Evolutionary conservation across 441 rosid genomes (phyloP).

Genomic region (Pelargonium exstipulatum): DNA sequence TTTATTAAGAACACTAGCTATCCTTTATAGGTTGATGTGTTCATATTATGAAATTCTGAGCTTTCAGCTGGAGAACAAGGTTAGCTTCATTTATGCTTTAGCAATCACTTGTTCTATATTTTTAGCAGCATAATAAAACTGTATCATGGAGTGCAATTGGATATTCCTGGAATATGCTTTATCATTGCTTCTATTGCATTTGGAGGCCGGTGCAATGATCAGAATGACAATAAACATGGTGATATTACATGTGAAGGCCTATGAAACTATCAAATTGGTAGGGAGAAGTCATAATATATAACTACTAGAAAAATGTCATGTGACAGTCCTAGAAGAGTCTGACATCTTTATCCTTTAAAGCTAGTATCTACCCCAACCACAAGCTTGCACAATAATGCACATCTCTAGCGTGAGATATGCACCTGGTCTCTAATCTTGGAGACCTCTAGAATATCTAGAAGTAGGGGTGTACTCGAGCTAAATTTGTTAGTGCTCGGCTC

Average conservation of each 20-base stretch:
- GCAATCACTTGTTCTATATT: neutral
- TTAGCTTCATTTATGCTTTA: constrained; percentile 22
- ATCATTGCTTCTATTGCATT: constrained; percentile 8
- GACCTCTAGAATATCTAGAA: neutral
- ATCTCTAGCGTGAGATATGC: constrained; percentile 3
- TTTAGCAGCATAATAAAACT: neutral
- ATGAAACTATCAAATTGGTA: neutral
- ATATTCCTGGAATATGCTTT: neutral
- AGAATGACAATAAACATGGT: neutral
- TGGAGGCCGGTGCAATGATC: constrained; percentile 6
- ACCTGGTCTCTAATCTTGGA: neutral
- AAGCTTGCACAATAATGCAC: neutral
- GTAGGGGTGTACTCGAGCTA: too few relatives aligned
- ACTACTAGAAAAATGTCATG: neutral
- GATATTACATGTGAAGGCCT: neutral
- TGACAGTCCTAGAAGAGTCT: neutral
- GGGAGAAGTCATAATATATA: constrained; percentile 6
- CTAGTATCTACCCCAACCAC: neutral
- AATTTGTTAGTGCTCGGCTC: too few relatives aligned
- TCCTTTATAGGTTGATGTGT: constrained; percentile 75
- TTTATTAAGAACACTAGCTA: constrained; percentile 79
- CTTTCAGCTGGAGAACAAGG: constrained; percentile 62
- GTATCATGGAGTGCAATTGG: neutral
- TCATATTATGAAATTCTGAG: constrained; percentile 86
- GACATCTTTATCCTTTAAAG: neutral